Conservation (phyloP, 345 rosid species). For the Salix purpurea region DNA sequence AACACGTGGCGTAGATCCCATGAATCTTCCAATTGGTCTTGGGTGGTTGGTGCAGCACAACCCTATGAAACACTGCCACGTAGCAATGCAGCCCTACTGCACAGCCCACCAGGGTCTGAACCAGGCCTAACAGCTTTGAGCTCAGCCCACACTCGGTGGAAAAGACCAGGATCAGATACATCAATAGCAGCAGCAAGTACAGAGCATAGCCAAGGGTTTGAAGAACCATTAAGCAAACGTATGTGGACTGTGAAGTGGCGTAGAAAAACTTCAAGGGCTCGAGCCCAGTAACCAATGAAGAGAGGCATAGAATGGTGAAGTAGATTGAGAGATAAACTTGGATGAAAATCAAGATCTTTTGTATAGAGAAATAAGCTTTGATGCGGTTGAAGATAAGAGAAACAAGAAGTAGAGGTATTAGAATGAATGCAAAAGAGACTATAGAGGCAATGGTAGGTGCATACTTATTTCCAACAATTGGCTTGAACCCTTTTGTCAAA, state of each 20-base stretch:
- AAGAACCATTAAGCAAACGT: slow-evolving; percentile 64
- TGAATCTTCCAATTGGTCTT: slow-evolving; percentile 89
- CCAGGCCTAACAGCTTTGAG: slow-evolving; percentile 57
- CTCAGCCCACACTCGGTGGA: slow-evolving; percentile 64
- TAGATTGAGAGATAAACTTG: slow-evolving; percentile 92
- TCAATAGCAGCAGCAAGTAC: slow-evolving; percentile 65
- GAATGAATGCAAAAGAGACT: slow-evolving; percentile 60
- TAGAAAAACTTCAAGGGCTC: slow-evolving; percentile 84
- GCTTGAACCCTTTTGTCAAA: slow-evolving; percentile 75
- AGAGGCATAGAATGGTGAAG: slow-evolving; percentile 76
- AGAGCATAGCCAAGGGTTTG: slow-evolving; percentile 75
- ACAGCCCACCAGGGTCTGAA: slow-evolving; percentile 64
- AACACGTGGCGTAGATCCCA: slow-evolving; percentile 88
- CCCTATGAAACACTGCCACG: slow-evolving; percentile 82
- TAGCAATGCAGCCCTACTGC: slow-evolving; percentile 86
- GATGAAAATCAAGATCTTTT: slow-evolving; percentile 69
- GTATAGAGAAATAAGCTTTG: slow-evolving; percentile 87
- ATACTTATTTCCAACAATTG: slow-evolving; percentile 66
- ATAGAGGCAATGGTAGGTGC: slow-evolving; percentile 67
- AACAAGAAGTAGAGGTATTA: slow-evolving; percentile 73
- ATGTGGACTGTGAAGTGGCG: slow-evolving; percentile 67
- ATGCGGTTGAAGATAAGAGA: slow-evolving; percentile 67
- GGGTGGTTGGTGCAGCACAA: slow-evolving; percentile 76
- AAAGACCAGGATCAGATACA: slow-evolving; percentile 75
- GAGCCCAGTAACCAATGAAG: slow-evolving; percentile 67